Evolutionary conservation across 352 stramenopile species (phyloP).

Genomic region (Phytophthora cactorum): DNA sequence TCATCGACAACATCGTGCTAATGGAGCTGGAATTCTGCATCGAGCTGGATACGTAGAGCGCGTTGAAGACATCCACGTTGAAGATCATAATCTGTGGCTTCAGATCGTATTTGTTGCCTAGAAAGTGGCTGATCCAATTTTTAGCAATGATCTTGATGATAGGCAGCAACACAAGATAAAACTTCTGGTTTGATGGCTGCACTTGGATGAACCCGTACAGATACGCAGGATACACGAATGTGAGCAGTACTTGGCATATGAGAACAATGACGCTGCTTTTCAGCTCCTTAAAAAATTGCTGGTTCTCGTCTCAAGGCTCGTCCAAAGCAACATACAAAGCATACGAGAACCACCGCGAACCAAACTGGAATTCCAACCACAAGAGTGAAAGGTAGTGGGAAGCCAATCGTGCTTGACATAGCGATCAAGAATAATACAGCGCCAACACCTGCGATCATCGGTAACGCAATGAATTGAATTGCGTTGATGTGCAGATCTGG

Average conservation of each 20-base stretch:
- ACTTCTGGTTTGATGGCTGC: conserved; percentile 6
- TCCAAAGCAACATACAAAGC: conserved; percentile 6
- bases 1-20: neutral
- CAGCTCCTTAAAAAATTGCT: neutral
- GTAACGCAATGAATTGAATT: conserved; percentile 6
- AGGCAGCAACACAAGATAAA: conserved; percentile 10
- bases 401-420: conserved; percentile 7
- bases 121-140: conserved; percentile 4
- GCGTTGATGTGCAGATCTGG: conserved; percentile 5
- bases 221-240: conserved; percentile 15
- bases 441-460: neutral
- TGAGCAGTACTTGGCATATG: conserved; percentile 11
- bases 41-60: conserved; percentile 12
- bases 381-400: conserved; percentile 8
- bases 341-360: conserved; percentile 5
- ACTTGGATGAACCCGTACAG: conserved; percentile 10
- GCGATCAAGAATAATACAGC: conserved; percentile 13
- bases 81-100: conserved; percentile 16
- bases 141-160: conserved; percentile 14
- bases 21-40: conserved; percentile 15
- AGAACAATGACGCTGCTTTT: conserved; percentile 4
- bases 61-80: conserved; percentile 15
- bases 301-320: conserved; percentile 4
- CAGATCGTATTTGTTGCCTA: conserved; percentile 14
- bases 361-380: conserved; percentile 13